These are phyloP conservation scores for Monilinia laxa DNA, from an alignment of 2,329 filamentous ascomycete genomes.

Conservation along the genomic window DNA sequence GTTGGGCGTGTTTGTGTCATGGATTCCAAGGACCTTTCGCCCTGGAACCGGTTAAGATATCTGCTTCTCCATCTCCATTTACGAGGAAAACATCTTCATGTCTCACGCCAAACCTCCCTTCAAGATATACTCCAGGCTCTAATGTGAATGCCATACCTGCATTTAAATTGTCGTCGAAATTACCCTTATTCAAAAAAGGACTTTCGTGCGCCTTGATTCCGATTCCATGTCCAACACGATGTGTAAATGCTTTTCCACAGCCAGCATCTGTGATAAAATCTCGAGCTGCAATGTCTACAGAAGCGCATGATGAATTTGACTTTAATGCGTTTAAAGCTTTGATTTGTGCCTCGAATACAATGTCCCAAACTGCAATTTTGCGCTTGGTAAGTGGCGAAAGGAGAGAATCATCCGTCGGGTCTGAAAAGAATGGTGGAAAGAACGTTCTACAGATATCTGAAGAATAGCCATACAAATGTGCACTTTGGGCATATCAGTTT, in stretches of 20 bases:
- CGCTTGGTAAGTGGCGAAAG: constrained; percentile 42
- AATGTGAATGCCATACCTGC: constrained; percentile 63
- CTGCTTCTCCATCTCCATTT: constrained; percentile 46
- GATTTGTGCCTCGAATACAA: constrained; percentile 62
- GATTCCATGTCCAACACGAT: constrained; percentile 63
- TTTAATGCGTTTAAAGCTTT: constrained; percentile 52
- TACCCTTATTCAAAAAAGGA: constrained; percentile 64
- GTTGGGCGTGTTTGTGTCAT: constrained; percentile 28
- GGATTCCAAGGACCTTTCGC: constrained; percentile 56
- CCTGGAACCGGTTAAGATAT: constrained; percentile 54
- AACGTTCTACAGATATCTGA: constrained; percentile 65
- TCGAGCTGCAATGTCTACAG: constrained; percentile 60
- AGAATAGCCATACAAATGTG: constrained; percentile 61
- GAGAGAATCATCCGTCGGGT: constrained; percentile 27
- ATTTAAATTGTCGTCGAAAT: constrained; percentile 47
- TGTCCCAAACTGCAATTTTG: constrained; percentile 58
- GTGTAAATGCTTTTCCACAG: constrained; percentile 59
- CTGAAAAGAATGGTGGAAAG: constrained; percentile 46
- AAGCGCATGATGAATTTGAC: constrained; percentile 55
- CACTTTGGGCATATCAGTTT: constrained; percentile 40
- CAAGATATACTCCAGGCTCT: constrained; percentile 62
- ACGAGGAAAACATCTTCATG: constrained; percentile 62
- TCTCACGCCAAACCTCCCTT: constrained; percentile 59
- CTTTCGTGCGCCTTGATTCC: constrained; percentile 67
- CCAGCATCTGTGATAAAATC: constrained; percentile 56